Conservation (phyloP, 139 green algal species). For the Asterochloris erici region DNA sequence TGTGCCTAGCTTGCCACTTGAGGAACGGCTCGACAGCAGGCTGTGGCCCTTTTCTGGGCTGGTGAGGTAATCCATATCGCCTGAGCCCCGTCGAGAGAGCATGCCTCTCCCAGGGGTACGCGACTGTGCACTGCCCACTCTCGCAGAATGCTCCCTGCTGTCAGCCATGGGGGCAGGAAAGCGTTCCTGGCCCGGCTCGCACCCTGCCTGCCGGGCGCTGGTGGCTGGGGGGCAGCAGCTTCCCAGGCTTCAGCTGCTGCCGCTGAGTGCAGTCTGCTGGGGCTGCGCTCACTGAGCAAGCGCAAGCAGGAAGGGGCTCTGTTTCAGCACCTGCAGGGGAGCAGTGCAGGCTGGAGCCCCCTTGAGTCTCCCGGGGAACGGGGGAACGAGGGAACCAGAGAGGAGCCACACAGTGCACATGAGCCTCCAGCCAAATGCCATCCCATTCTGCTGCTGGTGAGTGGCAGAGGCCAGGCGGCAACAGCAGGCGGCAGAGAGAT, state of each 20-base stretch:
- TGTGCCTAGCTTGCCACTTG: background rate
- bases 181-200: background rate
- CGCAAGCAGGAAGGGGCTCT: constrained; percentile 16
- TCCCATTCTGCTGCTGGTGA: too few species aligned
- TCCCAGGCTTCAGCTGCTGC: background rate
- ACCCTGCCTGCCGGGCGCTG: background rate
- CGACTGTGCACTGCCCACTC: background rate
- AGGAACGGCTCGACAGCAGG: background rate
- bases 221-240: background rate
- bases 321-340: constrained; percentile 10
- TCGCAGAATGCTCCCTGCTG: too few species aligned
- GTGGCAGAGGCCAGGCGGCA: background rate
- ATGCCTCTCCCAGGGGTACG: background rate
- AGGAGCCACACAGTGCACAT: too few species aligned
- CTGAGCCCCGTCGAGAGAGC: background rate
- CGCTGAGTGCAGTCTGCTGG: background rate
- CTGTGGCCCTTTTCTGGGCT: background rate
- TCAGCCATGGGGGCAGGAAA: background rate
- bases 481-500: background rate
- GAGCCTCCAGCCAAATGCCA: too few species aligned
- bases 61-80: background rate
- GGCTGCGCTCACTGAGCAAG: background rate
- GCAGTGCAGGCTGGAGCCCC: background rate
- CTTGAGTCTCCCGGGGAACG: background rate
- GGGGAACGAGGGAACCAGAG: too few species aligned